These are phyloP conservation scores for Cinchona pubescens DNA, from an alignment of 257 asterid species.

Conservation along the genomic window DNA sequence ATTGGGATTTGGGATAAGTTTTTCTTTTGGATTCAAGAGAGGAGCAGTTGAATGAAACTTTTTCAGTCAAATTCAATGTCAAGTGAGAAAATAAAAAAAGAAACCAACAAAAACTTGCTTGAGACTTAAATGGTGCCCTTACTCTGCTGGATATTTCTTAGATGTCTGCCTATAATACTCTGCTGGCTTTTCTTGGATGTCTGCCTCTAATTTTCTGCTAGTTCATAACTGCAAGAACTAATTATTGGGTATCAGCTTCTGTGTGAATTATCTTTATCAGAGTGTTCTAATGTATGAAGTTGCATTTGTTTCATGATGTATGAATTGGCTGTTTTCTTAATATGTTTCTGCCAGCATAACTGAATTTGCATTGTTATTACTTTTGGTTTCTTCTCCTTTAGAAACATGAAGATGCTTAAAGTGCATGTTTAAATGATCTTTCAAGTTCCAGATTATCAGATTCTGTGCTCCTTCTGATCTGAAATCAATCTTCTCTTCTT, in stretches of 20 bases:
- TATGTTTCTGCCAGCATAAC: neutral
- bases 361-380: too few species aligned
- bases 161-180: too few species aligned
- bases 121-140: too few species aligned
- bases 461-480: neutral
- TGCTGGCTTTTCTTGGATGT: neutral
- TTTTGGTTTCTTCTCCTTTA: neutral
- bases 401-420: too few species aligned
- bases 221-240: neutral
- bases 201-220: too few species aligned
- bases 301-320: neutral
- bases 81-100: neutral
- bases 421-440: neutral
- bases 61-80: too few species aligned
- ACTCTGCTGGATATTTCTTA: too few species aligned
- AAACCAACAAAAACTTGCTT: too few species aligned
- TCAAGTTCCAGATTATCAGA: neutral
- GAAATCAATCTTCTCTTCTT: too few species aligned
- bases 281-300: neutral
- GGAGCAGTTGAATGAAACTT: neutral
- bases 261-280: neutral
- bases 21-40: too few species aligned
- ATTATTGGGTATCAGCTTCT: neutral
- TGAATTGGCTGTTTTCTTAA: neutral
- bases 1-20: too few species aligned